phyloP scores from a whole-genome alignment of 495 filamentous ascomycete species.

The Thermochaetoides thermophila region DNA sequence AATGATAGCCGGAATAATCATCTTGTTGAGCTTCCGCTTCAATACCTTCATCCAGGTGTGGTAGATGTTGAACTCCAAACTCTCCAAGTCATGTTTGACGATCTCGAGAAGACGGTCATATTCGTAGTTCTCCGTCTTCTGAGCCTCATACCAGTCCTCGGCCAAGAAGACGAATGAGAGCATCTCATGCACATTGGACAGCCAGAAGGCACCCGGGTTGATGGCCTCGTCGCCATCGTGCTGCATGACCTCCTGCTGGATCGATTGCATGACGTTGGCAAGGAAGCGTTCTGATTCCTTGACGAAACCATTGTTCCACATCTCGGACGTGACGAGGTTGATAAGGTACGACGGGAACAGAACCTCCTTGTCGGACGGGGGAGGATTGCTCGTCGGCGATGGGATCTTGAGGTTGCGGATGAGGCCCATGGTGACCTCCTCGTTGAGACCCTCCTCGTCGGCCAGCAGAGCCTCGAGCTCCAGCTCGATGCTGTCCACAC shows the following conservation, averaged over 20 bases:
- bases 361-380: slow-evolving; percentile 94
- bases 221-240: slow-evolving; percentile 95
- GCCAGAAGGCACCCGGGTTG: slow-evolving; percentile 96
- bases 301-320: slow-evolving; percentile 99
- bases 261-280: slow-evolving; percentile 98
- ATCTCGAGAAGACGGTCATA: slow-evolving; percentile 97
- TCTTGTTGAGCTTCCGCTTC: slow-evolving; percentile 97
- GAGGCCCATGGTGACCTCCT: slow-evolving; percentile 88
- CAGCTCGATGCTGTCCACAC: slow-evolving; percentile 73
- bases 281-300: slow-evolving; percentile 98
- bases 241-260: slow-evolving; percentile 98
- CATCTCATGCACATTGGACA: slow-evolving; percentile 99
- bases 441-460: slow-evolving; percentile 88
- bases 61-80: slow-evolving; percentile 99
- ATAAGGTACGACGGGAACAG: slow-evolving; percentile 97
- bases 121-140: slow-evolving; percentile 98
- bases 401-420: slow-evolving; percentile 96
- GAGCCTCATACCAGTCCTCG: slow-evolving; percentile 98
- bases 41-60: slow-evolving; percentile 99
- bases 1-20: slow-evolving; percentile 98
- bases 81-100: slow-evolving; percentile 97
- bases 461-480: slow-evolving; percentile 88
- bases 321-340: slow-evolving; percentile 96
- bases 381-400: slow-evolving; percentile 62
- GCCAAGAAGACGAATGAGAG: slow-evolving; percentile 98